Conservation (phyloP, 2,329 filamentous ascomycete genomes). For the Neofusicoccum parvum region DNA sequence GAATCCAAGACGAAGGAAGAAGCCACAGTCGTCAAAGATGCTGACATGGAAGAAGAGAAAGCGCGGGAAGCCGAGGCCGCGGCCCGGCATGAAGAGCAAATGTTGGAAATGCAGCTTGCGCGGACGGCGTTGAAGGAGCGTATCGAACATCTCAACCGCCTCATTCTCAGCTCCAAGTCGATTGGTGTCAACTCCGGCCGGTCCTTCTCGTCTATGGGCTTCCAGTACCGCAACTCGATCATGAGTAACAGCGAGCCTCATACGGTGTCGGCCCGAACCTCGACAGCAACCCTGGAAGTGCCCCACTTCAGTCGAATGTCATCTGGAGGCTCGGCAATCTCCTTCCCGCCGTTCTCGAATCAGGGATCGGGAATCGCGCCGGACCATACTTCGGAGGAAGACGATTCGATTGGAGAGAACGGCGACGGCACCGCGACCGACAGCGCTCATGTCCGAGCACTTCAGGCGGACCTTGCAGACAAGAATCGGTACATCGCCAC, state of each 20-base stretch:
- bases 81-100: conserved; percentile 90
- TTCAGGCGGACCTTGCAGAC: conserved; percentile 93
- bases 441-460: conserved; percentile 81
- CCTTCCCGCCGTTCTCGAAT: conserved; percentile 29
- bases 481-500: conserved; percentile 97
- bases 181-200: conserved; percentile 76
- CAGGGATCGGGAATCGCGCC: conserved; percentile 27
- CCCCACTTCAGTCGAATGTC: conserved; percentile 31
- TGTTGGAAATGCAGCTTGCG: conserved; percentile 97
- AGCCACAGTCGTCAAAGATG: conserved; percentile 58
- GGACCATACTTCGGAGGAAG: conserved; percentile 38
- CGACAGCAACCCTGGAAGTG: conserved; percentile 44
- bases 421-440: conserved; percentile 84
- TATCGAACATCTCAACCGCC: conserved; percentile 92
- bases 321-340: conserved; percentile 28
- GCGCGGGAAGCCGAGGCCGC: conserved; percentile 73
- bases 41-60: conserved; percentile 67
- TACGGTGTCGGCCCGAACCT: conserved; percentile 54
- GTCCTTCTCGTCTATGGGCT: conserved; percentile 39
- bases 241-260: conserved; percentile 43
- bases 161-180: conserved; percentile 95
- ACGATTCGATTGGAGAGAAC: conserved; percentile 70
- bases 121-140: conserved; percentile 94
- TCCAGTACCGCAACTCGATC: conserved; percentile 37
- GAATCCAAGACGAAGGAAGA: conserved; percentile 58